Base-by-base conservation (phyloP, 1,139 yeast species). In the Pichia sp. region DNA sequence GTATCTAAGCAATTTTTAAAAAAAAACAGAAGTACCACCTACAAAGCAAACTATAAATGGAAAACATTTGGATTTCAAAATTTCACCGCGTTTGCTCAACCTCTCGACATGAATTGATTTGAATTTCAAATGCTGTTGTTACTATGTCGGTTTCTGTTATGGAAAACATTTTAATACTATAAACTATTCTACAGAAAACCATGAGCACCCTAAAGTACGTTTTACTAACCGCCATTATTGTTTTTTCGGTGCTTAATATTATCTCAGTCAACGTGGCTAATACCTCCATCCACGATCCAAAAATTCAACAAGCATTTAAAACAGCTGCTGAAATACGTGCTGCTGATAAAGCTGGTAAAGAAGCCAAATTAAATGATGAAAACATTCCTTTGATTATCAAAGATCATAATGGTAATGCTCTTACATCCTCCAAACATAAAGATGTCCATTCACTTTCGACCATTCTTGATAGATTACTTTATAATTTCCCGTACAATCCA, bases 401-500 rank as follows among this genome's bases (percentile, higher is more conserved):
- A 16, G 53, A 49, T 38, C 56, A 53, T 39, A 25, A 36, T 22
- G 56, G 56, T 5, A 43, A 47, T 14, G 36, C 25, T 5, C 8
- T 47, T 7, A 36, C 48, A 2, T 51, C 50, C 41, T 56, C 61
- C 9, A 63, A 60, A 38, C 52, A 54, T 28, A 65, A 62, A 48
- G 60, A 65, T 47, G 58, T 59, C 11, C 62, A 61, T 48, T 61
- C 60, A 42, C 53, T 65, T 58, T 57, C 59, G 33, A 56, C 66
- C 0, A 65, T 60, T 36, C 85, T 59, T 73, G 54, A 64, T 18
- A 56, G 68, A 52, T 49, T 89, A 50, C 74, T 85, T 5, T 76
- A 67, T 59, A 80, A 80, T 59, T 87, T 85, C 67, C 96, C 96
- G 0, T 89, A 87, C 67, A 83, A 83, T 53, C 72, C 79, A 3